These are phyloP conservation scores for Nepenthes gracilis DNA, from an alignment of 148 eudicot species.

Conservation along the genomic window DNA sequence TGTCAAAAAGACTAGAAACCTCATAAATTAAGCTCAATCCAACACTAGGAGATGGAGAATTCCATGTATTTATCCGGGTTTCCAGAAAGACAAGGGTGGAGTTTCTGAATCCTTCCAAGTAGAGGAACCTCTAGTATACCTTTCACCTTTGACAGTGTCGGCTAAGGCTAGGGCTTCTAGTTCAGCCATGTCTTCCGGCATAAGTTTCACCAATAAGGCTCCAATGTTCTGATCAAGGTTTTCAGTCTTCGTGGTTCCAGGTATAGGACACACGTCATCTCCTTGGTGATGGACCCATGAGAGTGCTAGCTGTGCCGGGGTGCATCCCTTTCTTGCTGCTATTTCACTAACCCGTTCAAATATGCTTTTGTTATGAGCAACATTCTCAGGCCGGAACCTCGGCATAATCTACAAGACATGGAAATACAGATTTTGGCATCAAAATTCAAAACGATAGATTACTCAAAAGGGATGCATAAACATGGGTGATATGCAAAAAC, in stretches of 20 bases:
- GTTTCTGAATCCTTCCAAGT: constrained; percentile 2
- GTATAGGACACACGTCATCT: neutral
- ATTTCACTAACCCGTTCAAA: neutral
- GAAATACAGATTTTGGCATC: neutral
- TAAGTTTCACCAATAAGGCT: neutral
- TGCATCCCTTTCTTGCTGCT: constrained; percentile 1
- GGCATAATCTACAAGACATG: neutral
- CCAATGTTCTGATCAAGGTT: neutral
- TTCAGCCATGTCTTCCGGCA: neutral
- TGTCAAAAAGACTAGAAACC: too few relatives aligned
- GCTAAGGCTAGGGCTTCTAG: neutral
- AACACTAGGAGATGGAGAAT: too few relatives aligned
- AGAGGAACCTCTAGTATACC: neutral
- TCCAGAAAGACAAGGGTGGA: neutral
- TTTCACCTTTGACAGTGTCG: neutral
- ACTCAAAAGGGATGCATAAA: neutral
- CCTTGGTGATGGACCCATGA: constrained; percentile 1
- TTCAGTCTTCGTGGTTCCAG: neutral
- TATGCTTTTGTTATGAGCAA: neutral
- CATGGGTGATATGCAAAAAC: neutral
- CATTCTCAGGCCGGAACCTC: constrained; percentile 1
- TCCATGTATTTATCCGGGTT: neutral
- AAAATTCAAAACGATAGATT: too few relatives aligned
- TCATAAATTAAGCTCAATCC: too few relatives aligned
- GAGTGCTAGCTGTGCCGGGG: neutral